Evolutionary conservation across 2,329 filamentous ascomycete species (phyloP).

Genomic region (Coleophoma cylindrospora): DNA sequence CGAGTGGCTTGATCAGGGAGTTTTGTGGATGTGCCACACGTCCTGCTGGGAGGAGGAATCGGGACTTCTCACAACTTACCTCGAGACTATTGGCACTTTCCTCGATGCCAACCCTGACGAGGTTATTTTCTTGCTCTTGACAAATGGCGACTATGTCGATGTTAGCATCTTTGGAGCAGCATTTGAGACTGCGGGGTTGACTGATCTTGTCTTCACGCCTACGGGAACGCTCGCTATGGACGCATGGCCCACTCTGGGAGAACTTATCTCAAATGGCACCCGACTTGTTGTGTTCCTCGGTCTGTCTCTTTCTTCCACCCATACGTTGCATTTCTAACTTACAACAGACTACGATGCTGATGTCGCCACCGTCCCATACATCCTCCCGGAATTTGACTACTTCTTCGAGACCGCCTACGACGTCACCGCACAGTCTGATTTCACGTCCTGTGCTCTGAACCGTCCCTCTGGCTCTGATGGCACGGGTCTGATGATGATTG

Average conservation of each 20-base stretch:
- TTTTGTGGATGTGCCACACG: slow-evolving; percentile 45
- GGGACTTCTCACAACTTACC: slow-evolving; percentile 49
- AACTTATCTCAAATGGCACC: slow-evolving; percentile 56
- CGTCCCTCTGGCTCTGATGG: slow-evolving; percentile 47
- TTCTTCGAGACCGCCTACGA: slow-evolving; percentile 72
- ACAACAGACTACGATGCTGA: slow-evolving; percentile 54
- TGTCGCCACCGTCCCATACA: slow-evolving; percentile 48
- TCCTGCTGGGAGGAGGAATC: slow-evolving; percentile 53
- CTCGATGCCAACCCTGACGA: slow-evolving; percentile 53
- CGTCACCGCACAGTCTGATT: slow-evolving; percentile 47
- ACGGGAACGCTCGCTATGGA: slow-evolving; percentile 30
- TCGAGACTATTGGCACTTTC: slow-evolving; percentile 53
- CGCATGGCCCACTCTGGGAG: slow-evolving; percentile 65
- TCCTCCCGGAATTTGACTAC: slow-evolving; percentile 58
- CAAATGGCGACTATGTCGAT: slow-evolving; percentile 53
- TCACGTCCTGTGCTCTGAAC: slow-evolving; percentile 61
- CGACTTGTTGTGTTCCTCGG: slow-evolving; percentile 70
- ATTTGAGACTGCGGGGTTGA: slow-evolving; percentile 17
- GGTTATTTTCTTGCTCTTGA: slow-evolving; percentile 59
- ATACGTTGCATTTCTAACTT: too few species aligned
- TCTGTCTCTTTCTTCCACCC: slow-evolving; percentile 18
- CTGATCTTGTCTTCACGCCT: slow-evolving; percentile 22
- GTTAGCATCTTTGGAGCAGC: slow-evolving; percentile 46
- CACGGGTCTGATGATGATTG: slow-evolving; percentile 47
- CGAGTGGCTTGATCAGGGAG: slow-evolving; percentile 3